Evolutionary conservation across 495 filamentous ascomycete species (phyloP).

Genomic region (Penicillium arizonense): DNA sequence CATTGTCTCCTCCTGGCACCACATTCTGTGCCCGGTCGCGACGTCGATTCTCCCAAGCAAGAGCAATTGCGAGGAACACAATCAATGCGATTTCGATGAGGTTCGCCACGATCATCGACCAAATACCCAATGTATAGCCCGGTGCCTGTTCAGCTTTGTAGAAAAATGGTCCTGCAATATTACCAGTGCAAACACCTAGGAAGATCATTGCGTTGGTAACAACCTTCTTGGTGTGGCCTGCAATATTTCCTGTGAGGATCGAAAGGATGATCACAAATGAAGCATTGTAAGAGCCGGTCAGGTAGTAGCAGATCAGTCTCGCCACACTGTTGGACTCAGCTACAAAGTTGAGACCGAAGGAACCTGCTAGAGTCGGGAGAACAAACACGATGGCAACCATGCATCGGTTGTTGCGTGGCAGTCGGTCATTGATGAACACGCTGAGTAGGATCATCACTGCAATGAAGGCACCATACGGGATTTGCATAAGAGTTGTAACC

Average conservation of each 20-base stretch:
- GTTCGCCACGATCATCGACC: conserved; percentile 54
- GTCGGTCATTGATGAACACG: conserved; percentile 49
- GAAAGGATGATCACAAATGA: conserved; percentile 56
- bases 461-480: conserved; percentile 55
- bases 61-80: conserved; percentile 30
- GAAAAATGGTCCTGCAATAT: conserved; percentile 56
- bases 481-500: conserved; percentile 42
- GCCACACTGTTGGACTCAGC: conserved; percentile 35
- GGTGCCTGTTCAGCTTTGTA: conserved; percentile 49
- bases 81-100: conserved; percentile 43
- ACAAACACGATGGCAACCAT: conserved; percentile 46
- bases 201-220: conserved; percentile 53
- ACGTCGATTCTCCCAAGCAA: conserved; percentile 49
- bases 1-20: conserved; percentile 23
- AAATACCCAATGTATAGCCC: conserved; percentile 51
- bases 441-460: conserved; percentile 49
- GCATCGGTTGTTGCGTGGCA: conserved; percentile 47
- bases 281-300: conserved; percentile 56
- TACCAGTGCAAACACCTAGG: conserved; percentile 40
- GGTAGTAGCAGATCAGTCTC: conserved; percentile 49
- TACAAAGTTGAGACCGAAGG: conserved; percentile 49
- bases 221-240: conserved; percentile 59
- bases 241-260: conserved; percentile 52
- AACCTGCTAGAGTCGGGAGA: conserved; percentile 48
- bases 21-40: conserved; percentile 38